Base-by-base conservation (phyloP, 2,329 filamentous ascomycete genomes). In the Ceratocystis harringtonii region DNA sequence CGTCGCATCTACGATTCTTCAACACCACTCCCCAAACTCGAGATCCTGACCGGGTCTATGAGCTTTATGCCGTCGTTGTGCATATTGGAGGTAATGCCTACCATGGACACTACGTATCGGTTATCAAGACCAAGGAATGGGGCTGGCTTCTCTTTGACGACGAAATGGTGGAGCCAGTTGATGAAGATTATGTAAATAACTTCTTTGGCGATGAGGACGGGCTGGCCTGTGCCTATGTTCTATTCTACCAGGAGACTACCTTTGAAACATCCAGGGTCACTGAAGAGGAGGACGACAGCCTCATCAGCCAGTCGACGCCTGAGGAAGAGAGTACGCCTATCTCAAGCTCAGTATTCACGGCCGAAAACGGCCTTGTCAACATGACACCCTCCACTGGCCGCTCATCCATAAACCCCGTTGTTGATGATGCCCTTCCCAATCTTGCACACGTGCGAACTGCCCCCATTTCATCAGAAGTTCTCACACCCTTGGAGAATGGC, bases 101-200 rank as follows among this genome's bases (percentile, higher is more conserved):
- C 72, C 94, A 99, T 72, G 94, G 94, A 3, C 94, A 99, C 74
- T 99, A 99, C 71, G 91, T 99, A 41, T 91, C 92, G 4, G 94
- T 99, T 65, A 92, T 99, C 78, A 99, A 99, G 76, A 97, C 94
- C 0, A 87, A 95, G 72, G 94, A 97, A 72, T 85, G 90, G 64
- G 94, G 94, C 32, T 99, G 94, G 94, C 78, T 99, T 52, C 78
- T 99, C 5, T 99, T 99, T 71, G 94, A 99, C 70, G 94, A 99
- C 71, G 94, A 99, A 76, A 91, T 97, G 84, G 94, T 99, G 3
- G 94, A 99, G 74, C 94, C 94, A 0, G 94, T 99, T 4, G 91
- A 96, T 74, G 96, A 96, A 75, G 87, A 89, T 72, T 99, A 95
- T 72, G 94, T 99, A 45, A 84, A 88, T 69, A 96, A 96, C 74